Evolutionary conservation across 106 monocot genomes (phyloP), one percentile per base, ranked within the genome.

Genomic region (Dactylorhiza incarnata): DNA sequence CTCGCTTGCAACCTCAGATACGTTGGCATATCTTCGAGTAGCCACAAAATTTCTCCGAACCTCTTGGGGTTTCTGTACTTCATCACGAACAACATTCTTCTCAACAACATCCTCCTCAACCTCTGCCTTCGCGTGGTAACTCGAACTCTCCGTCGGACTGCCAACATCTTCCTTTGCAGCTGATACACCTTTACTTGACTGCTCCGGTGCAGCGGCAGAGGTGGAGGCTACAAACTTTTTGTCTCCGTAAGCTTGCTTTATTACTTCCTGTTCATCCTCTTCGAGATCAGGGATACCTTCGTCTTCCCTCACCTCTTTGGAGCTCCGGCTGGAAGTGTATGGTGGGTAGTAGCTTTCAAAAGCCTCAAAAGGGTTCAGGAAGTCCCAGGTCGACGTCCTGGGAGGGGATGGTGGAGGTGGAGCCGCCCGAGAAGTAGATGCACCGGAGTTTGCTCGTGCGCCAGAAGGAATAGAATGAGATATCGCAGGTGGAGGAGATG

Each of bases 201-300:
- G 7, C 46, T 50, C 59, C 19, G 61, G 61, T 43, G 26, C 45
- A 25, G 46, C 81, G 7, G 75, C 7, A 2, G 90, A 75, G 1
- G 77, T 68, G 24, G 81, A 86, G 58, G 87, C 69, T 9, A 49
- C 73, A 29, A 73, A 85, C 63, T 87, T 95, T 72, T 73, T 54
- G 23, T 90, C 95, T 5, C 83, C 80, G 24, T 92, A 86, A 7
- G 85, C 97, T 73, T 94, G 88, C 79, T 92, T 99, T 6, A 88
- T 82, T 45, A 92, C 86, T 79, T 82, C 89, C 5, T 61, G 66
- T 65, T 79, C 90, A 37, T 83, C 88, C 10, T 91, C 91, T 45
- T 96, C 95, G 50, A 99, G 84, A 25, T 99, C 99, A 4, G 99
- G 99, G 49, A 99, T 94, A 11, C 99, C 99, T 75, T 99, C 99